These are phyloP conservation scores for Lagenaria siceraria DNA, from an alignment of 306 rosid genomes.

Conservation along the genomic window DNA sequence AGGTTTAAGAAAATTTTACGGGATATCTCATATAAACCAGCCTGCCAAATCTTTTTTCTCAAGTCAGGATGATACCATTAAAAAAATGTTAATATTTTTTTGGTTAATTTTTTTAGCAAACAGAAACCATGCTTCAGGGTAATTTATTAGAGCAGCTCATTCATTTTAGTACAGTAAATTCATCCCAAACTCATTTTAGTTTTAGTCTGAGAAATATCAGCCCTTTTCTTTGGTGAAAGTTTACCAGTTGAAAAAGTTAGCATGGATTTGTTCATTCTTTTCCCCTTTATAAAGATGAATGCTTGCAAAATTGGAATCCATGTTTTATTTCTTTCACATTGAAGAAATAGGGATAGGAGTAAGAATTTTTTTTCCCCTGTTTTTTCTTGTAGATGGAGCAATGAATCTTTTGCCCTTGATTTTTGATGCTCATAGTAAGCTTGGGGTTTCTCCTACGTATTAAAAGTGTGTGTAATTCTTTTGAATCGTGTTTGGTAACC, in stretches of 20 bases:
- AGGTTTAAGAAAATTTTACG: conserved; percentile 69
- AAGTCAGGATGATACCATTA: conserved; percentile 24
- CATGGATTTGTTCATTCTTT: background rate
- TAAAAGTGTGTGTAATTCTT: no score
- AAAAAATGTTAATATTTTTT: background rate
- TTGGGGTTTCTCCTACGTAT: no score
- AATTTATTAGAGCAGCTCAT: background rate
- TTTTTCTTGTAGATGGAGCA: no score
- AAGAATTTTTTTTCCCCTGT: background rate
- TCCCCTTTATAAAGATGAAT: background rate
- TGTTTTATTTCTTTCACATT: background rate
- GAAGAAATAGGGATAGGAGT: background rate
- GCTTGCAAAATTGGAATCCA: background rate
- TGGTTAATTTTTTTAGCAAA: background rate
- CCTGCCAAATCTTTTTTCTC: conserved; percentile 87
- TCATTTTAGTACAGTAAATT: background rate
- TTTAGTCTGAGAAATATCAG: background rate
- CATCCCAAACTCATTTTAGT: background rate
- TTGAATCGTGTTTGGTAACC: no score
- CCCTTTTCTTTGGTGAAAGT: background rate
- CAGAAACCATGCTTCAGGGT: background rate
- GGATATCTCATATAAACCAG: conserved; percentile 56
- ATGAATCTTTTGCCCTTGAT: no score
- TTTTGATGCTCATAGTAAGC: no score
- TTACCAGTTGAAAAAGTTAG: background rate